These are phyloP conservation scores for Castanea crenata DNA, from an alignment of 306 rosid genomes.

Conservation along the genomic window DNA sequence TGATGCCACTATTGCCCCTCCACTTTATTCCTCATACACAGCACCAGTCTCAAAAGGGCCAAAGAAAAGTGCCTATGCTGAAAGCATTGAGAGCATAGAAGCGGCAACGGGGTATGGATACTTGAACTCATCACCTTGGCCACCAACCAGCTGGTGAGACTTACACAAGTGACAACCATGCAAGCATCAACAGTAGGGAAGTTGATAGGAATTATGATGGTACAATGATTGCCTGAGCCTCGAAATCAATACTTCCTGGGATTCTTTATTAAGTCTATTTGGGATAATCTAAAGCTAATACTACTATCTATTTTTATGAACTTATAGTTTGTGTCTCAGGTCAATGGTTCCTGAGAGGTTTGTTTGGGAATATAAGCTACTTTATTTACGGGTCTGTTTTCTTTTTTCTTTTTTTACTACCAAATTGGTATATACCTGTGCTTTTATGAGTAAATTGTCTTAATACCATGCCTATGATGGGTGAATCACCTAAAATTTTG, in stretches of 20 bases:
- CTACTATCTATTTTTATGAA: too few species aligned
- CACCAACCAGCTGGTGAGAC: background rate
- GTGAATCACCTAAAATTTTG: too few species aligned
- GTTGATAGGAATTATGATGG: constrained; percentile 11
- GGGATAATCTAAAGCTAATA: too few species aligned
- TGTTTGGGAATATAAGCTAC: background rate
- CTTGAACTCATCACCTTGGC: background rate
- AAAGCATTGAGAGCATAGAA: constrained; percentile 19
- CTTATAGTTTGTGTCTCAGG: background rate
- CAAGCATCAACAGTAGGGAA: constrained; percentile 11
- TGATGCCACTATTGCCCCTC: constrained; percentile 27
- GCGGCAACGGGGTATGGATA: constrained; percentile 22
- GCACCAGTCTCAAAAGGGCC: background rate
- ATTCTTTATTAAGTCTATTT: too few species aligned
- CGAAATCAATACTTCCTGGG: too few species aligned
- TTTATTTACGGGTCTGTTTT: background rate
- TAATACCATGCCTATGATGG: too few species aligned
- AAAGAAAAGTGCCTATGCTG: constrained; percentile 4
- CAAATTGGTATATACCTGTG: background rate
- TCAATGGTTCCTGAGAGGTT: background rate
- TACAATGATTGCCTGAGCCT: background rate
- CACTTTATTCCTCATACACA: background rate
- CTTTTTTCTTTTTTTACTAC: background rate
- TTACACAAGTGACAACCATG: background rate
- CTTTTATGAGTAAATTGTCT: too few species aligned